Conservation (phyloP, 495 filamentous ascomycete species). For the Penicillium verhagenii region DNA sequence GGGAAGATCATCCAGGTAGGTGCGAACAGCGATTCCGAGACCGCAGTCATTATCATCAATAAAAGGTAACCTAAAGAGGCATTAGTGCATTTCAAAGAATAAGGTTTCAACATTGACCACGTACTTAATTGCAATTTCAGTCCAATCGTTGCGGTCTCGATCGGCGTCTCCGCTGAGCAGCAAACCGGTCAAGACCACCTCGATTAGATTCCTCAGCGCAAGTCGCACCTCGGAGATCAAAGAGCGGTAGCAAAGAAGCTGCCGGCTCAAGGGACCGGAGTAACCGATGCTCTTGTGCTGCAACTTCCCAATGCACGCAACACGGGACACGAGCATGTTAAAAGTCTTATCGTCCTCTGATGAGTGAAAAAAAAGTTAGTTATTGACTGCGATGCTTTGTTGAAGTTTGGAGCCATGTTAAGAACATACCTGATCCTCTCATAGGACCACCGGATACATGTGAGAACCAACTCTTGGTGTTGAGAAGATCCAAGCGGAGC, state of each 20-base stretch:
- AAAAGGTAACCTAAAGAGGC: constrained; percentile 74
- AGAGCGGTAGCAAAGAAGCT: constrained; percentile 83
- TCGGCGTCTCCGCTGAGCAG: constrained; percentile 75
- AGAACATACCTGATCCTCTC: constrained; percentile 54
- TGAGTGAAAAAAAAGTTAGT: constrained; percentile 1
- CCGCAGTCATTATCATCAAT: constrained; percentile 78
- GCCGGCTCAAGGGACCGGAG: constrained; percentile 89
- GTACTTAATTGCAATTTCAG: constrained; percentile 70
- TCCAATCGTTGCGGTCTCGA: constrained; percentile 67
- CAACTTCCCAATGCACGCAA: constrained; percentile 77
- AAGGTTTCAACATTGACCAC: constrained; percentile 23
- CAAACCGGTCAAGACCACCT: constrained; percentile 74
- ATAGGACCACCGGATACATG: constrained; percentile 59
- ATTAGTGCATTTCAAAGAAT: constrained; percentile 30
- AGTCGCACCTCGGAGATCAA: constrained; percentile 75
- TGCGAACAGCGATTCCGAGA: constrained; percentile 87
- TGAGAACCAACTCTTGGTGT: constrained; percentile 57
- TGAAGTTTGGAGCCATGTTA: background rate
- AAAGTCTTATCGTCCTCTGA: constrained; percentile 64
- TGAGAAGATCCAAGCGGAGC: constrained; percentile 72
- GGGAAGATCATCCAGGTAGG: constrained; percentile 84
- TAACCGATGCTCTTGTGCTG: constrained; percentile 85
- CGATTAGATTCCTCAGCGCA: constrained; percentile 75
- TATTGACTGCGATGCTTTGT: too few relatives aligned
- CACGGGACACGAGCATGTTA: constrained; percentile 78